Evolutionary conservation across 257 asterid genomes (phyloP).

Genomic region (Thymus quinquecostatus): DNA sequence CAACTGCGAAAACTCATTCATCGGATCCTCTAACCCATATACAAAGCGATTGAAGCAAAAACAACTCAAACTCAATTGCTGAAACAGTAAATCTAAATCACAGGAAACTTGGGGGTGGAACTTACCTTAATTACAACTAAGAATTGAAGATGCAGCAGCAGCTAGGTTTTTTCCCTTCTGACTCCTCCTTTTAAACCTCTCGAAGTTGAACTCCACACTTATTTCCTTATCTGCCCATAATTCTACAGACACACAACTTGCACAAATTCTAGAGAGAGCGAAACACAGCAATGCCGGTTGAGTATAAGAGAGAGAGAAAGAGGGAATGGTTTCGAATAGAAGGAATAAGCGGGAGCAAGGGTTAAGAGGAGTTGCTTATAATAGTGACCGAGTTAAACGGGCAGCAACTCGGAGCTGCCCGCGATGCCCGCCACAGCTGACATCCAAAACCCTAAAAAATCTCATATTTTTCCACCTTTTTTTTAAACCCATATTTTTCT

Average conservation of each 20-base stretch:
- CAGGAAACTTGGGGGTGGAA: not conserved
- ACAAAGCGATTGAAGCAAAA: slow-evolving; percentile 13
- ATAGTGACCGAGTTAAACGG: slow-evolving; percentile 34
- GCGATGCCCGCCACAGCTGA: slow-evolving; percentile 22
- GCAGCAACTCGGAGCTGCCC: slow-evolving; percentile 49
- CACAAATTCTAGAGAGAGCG: not conserved
- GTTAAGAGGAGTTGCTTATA: slow-evolving; percentile 27
- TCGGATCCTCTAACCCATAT: not conserved
- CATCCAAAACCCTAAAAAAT: slow-evolving; percentile 35
- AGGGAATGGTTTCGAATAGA: slow-evolving; percentile 49
- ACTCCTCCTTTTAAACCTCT: slow-evolving; percentile 11
- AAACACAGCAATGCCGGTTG: not conserved
- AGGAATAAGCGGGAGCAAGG: slow-evolving; percentile 68
- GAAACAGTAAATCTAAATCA: slow-evolving; percentile 10
- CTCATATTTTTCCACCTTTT: too few relatives aligned
- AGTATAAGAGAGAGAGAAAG: slow-evolving; percentile 33
- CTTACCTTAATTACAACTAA: slow-evolving; percentile 24
- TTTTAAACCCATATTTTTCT: too few relatives aligned
- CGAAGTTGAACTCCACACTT: slow-evolving; percentile 9
- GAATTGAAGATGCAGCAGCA: slow-evolving; percentile 26
- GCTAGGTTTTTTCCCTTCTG: slow-evolving; percentile 35
- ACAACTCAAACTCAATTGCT: slow-evolving; percentile 6
- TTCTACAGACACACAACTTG: slow-evolving; percentile 1
- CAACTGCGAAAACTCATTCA: not conserved
- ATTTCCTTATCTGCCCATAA: slow-evolving; percentile 6